Base-by-base conservation (phyloP, 306 rosid species). In the Abrus pulchellus region DNA sequence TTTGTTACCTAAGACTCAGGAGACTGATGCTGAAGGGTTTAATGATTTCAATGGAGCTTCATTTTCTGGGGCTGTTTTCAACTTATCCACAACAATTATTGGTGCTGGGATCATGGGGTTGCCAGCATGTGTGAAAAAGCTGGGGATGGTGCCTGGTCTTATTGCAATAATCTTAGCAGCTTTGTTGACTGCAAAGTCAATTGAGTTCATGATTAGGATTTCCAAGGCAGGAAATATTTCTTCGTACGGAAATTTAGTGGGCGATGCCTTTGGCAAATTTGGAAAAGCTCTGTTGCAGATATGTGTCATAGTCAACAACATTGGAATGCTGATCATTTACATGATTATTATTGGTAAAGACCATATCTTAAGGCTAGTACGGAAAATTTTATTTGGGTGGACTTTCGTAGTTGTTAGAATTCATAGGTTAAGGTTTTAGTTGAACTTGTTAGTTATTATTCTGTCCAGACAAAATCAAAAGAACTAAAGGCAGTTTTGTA, bases 41-140 rank as follows among this genome's bases (percentile, higher is more conserved):
- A 90, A 85, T 61, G 98, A 90, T 62, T 89, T 92, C 66, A 85
- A 90, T 77, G 98, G 98, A 44, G 97, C 95, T 78, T 94, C 98
- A 20, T 94, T 92, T 81, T 77, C 92, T 41, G 97, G 98, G n/a
- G 98, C 91, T 14, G 97, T 92, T 43, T 90, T 94, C 78, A 94
- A 94, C 74, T 92, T 94, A 28, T 89, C 98, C 5, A 94, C 98
- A 70, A 90, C 98, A 55, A 81, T 90, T 64, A 89, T 94, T 74
- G 98, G 98, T 68, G 97, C 98, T 32, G 98, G 98, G 61, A 92
- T 94, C 83, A 94, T 94, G 98, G 93, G 91, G 40, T 85, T 94
- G 84, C 98, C 98, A 11, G 98, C 98, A 9, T 87, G 94, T 45
- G 80, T 94, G 85, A 94, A 84, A 80, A 90, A 80, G 62, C 65